Evolutionary conservation across 768 basidiomycete genomes (phyloP), one percentile per base, ranked within the genome.

Genomic region (Sporobolomyces pararoseus): DNA sequence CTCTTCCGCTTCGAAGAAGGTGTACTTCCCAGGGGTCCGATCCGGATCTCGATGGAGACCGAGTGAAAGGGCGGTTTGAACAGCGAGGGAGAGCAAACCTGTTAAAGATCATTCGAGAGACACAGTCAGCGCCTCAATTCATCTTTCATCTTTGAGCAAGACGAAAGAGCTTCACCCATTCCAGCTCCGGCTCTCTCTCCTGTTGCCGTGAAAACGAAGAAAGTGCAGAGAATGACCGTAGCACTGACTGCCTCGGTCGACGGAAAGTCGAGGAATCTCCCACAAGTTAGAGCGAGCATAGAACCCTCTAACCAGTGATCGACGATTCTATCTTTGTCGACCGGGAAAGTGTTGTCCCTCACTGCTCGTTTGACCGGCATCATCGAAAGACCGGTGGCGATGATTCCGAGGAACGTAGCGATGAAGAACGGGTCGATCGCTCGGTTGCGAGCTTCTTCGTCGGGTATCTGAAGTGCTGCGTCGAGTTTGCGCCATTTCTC

Each of bases 361-460:
- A 31, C 2, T 12, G 70, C 70, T 4, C 70, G 37, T 35, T 63
- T 63, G 32, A 29, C 50, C 35, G 70, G 70, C 70, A 71, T 71
- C 70, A 71, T 66, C 25, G 65, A 44, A 25, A 71, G 51, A 0
- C 70, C 70, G 6, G 65, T 71, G 4, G 70, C 70, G 57, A 63
- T 51, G 10, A 71, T 44, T 35, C 70, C 70, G 35, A 71, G 62
- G 62, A 49, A 63, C 14, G 70, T 63, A 7, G 70, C 54, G 65
- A 71, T 42, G 62, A 71, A 71, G 65, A 71, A 71, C 12, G 70
- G 70, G 65, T 71, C 70, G 65, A 71, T 64, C 7, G 54, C 55
- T 12, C 58, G 57, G 32, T n/a, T 35, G 13, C 65, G 61, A 13
- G 44, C 31, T 37, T 63, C 65, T 14, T 64, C 70, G 61, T 67